Evolutionary conservation across 2,329 filamentous ascomycete genomes (phyloP), one percentile per base, ranked within the genome.

Genomic region (Botryosphaeria dothidea): DNA sequence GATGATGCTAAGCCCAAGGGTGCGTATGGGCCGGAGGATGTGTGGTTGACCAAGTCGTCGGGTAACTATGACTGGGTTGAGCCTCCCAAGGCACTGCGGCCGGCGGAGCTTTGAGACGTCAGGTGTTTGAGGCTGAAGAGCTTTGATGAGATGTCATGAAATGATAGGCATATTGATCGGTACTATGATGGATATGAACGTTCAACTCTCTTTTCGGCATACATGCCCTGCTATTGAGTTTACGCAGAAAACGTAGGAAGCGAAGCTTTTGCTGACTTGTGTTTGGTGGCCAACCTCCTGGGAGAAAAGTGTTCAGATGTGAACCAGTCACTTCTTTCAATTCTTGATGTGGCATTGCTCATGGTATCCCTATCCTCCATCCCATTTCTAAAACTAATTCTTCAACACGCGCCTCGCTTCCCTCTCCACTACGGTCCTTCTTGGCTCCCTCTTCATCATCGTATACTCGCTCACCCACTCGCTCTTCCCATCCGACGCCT

Each of bases 11-110:
- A 48, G 34, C 46, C 57, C 2, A 62, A 54, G 46, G 45, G 38
- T 4, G 57, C 51, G 13, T 21, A 66, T n/a, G 34, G 46, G 17
- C 64, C 64, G 61, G 45, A 13, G 19, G 64, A 66, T 38, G 64
- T 66, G 8, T 62, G 57, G 43, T 36, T 66, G 45, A 62, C 57
- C 8, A 48, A 31, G 57, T 45, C 64, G 7, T 17, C 25, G 11
- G 64, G 57, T 21, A 66, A 25, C 17, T 62, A 63, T 66, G 64
- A 66, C 27, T 66, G 56, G 56, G 48, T 66, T 19, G 57, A 66
- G 41, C 9, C 49, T n/a, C 64, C 64, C 3, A 66, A 56, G 41
- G 48, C 61, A 8, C 23, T 57, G 34, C 38, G 52, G 21, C 52
- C 52, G 15, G 34, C 21, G 11, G 51, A 38, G 31, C 34, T 56